A percentile compares a stretch with the other conserved stretches of the same genome.
These are phyloP conservation scores for Arthroderma uncinatum DNA, from an alignment of 2,329 filamentous ascomycete species.

Conservation along the genomic window DNA sequence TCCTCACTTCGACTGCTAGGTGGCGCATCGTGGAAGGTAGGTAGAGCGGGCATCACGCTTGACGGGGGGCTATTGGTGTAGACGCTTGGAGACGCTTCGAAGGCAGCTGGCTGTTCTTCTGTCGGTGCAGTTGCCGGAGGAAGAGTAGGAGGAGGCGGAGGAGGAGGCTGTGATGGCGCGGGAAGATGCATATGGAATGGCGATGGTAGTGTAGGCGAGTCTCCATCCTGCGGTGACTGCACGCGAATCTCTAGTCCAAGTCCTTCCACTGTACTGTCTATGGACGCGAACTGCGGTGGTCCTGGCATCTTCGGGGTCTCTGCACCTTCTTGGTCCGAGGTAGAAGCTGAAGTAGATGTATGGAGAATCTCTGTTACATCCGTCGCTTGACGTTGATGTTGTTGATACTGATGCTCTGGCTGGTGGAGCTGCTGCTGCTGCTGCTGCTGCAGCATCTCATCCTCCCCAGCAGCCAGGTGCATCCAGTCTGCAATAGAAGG, in stretches of 20 bases:
- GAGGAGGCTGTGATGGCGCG: slow-evolving; percentile 37
- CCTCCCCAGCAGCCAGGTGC: slow-evolving; percentile 34
- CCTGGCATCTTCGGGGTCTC: slow-evolving; percentile 21
- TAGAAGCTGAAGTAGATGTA: neutral
- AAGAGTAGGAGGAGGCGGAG: slow-evolving; percentile 32
- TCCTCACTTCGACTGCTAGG: slow-evolving; percentile 27
- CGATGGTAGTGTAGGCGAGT: slow-evolving; percentile 23
- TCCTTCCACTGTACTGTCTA: slow-evolving; percentile 24
- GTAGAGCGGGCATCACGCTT: slow-evolving; percentile 11
- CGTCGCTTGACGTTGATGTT: neutral
- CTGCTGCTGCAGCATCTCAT: slow-evolving; percentile 17
- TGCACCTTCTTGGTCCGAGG: slow-evolving; percentile 14
- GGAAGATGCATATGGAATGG: slow-evolving; percentile 18
- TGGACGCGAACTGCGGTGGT: slow-evolving; percentile 12
- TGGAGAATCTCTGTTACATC: neutral
- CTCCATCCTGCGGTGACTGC: slow-evolving; percentile 22
- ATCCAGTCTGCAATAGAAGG: slow-evolving; percentile 42
- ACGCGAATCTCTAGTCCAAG: slow-evolving; percentile 38
- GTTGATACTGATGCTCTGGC: slow-evolving; percentile 10
- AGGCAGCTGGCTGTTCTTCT: slow-evolving; percentile 4
- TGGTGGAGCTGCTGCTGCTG: slow-evolving; percentile 16
- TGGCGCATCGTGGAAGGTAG: slow-evolving; percentile 17
- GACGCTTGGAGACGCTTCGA: slow-evolving; percentile 18
- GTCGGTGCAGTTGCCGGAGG: slow-evolving; percentile 11
- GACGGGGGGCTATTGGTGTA: slow-evolving; percentile 16